Conservation (phyloP, 148 eudicot genomes). For the Arbutus unedo region DNA sequence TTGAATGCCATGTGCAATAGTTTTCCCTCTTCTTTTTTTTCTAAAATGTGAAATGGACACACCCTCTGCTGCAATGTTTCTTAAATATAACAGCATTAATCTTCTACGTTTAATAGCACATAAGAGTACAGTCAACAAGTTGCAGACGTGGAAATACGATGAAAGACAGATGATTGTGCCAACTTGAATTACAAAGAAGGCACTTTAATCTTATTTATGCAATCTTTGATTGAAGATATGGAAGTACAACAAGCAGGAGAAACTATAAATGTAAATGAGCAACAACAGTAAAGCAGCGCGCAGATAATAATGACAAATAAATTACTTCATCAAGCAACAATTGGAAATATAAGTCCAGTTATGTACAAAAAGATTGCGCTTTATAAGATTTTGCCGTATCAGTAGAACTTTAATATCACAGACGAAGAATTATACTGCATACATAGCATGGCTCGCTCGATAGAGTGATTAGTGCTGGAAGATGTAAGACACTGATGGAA, state of each 20-base stretch:
- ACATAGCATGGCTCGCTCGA: too few relatives aligned
- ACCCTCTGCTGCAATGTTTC: not conserved
- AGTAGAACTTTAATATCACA: too few relatives aligned
- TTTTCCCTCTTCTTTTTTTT: not conserved
- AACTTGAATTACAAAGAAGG: not conserved
- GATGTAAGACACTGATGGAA: too few relatives aligned
- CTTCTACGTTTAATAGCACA: not conserved
- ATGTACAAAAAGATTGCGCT: too few relatives aligned
- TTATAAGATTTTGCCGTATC: too few relatives aligned
- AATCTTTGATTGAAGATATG: not conserved
- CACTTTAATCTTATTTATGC: not conserved
- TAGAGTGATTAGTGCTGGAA: too few relatives aligned
- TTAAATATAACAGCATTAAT: too few relatives aligned
- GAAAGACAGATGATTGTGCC: not conserved
- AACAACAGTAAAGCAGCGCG: not conserved
- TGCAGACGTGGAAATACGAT: not conserved
- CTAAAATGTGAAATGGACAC: not conserved
- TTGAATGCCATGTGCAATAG: not conserved
- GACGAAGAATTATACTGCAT: too few relatives aligned
- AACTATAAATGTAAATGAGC: not conserved
- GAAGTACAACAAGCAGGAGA: not conserved
- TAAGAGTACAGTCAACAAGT: constrained; percentile 2
- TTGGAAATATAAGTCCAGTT: too few relatives aligned
- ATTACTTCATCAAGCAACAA: not conserved
- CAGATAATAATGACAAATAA: not conserved